These are phyloP conservation scores for Backusella mclennaniae DNA, from an alignment of 192 early-diverging fungal species.

Conservation along the genomic window DNA sequence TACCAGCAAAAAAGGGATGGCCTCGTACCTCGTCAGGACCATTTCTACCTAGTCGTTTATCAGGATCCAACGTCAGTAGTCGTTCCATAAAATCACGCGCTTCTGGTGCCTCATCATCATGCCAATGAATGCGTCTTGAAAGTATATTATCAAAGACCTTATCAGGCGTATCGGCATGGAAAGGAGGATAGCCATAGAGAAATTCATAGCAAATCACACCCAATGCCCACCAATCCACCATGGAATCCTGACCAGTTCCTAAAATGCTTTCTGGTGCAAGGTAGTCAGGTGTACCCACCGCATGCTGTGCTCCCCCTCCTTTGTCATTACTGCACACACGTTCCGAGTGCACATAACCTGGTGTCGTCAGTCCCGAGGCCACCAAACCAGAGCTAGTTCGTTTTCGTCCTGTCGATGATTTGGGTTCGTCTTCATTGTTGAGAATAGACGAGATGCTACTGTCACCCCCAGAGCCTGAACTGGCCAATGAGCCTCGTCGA, in stretches of 20 bases:
- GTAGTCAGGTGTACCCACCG: constrained; percentile 88
- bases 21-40: constrained; percentile 76
- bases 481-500: constrained; percentile 47
- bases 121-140: constrained; percentile 71
- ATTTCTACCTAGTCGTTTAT: constrained; percentile 63
- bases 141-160: constrained; percentile 87
- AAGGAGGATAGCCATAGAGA: constrained; percentile 79
- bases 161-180: constrained; percentile 73
- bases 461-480: constrained; percentile 37
- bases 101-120: constrained; percentile 67
- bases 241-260: constrained; percentile 76
- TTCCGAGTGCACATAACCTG: constrained; percentile 3
- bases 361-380: constrained; percentile 8
- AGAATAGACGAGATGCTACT: background rate
- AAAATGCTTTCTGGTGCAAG: constrained; percentile 85
- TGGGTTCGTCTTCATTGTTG: background rate
- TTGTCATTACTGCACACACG: background rate
- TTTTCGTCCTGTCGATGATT: background rate
- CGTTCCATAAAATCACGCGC: constrained; percentile 79
- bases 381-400: constrained; percentile 11
- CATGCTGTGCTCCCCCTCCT: background rate
- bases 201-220: constrained; percentile 91
- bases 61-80: constrained; percentile 62
- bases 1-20: constrained; percentile 72
- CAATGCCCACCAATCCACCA: constrained; percentile 92